phyloP scores from a whole-genome alignment of 305 asterid genomes.

The Fraxinus xanthoxyloides region DNA sequence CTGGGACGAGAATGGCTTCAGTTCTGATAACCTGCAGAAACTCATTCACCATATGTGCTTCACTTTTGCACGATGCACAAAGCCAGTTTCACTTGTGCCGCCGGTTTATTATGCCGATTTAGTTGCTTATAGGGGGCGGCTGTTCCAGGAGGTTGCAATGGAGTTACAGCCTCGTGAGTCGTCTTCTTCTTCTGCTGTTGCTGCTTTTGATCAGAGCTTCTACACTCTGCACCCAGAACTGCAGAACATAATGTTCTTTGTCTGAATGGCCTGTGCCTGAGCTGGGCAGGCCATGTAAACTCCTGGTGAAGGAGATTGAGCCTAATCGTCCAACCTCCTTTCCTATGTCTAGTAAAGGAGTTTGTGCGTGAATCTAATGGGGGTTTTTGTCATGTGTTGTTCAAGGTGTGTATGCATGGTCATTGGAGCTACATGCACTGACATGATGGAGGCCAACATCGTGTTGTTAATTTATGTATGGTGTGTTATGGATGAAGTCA shows the following conservation, averaged over 20 bases:
- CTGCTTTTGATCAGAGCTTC: constrained; percentile 35
- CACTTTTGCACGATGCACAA: constrained; percentile 66
- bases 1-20: constrained; percentile 56
- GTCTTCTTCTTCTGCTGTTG: neutral
- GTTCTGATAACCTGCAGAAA: constrained; percentile 50
- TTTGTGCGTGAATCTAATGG: constrained; percentile 43
- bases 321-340: constrained; percentile 11
- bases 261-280: constrained; percentile 27
- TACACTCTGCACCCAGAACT: constrained; percentile 42
- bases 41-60: constrained; percentile 64
- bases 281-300: neutral
- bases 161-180: constrained; percentile 20
- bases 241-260: constrained; percentile 54
- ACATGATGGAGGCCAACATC: neutral
- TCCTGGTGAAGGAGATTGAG: constrained; percentile 13
- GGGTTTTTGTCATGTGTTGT: neutral
- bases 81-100: constrained; percentile 66
- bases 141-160: constrained; percentile 54
- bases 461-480: neutral
- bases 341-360: constrained; percentile 11
- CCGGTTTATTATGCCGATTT: constrained; percentile 72
- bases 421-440: neutral
- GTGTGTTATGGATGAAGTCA: neutral
- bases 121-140: constrained; percentile 66
- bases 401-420: neutral